These are phyloP conservation scores for Rhizopogon salebrosus DNA, from an alignment of 768 basidiomycete genomes.

Conservation along the genomic window DNA sequence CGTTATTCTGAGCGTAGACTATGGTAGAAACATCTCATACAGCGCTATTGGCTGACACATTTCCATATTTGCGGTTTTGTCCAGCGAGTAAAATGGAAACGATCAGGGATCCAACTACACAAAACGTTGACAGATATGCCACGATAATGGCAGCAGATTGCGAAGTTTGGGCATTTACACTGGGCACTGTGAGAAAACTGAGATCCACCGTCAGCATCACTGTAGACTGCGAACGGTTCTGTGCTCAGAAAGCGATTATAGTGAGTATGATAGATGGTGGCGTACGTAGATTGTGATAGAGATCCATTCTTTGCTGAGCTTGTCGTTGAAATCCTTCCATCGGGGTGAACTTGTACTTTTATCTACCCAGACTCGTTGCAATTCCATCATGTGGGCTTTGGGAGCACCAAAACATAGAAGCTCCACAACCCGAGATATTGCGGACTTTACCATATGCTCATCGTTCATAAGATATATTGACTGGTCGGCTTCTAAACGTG, in stretches of 20 bases:
- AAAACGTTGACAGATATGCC: conserved; percentile 5
- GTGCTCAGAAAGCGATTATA: not conserved
- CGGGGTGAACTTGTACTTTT: not conserved
- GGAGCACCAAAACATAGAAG: conserved; percentile 22
- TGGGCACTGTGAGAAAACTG: conserved; percentile 28
- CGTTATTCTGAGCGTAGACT: not conserved
- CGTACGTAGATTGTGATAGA: conserved; percentile 8
- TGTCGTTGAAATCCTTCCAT: conserved; percentile 19
- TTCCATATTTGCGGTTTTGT: not conserved
- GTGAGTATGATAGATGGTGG: not conserved
- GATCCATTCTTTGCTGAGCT: conserved; percentile 9
- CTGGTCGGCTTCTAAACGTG: conserved; percentile 39
- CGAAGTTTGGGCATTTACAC: conserved; percentile 16
- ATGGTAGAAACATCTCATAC: not conserved
- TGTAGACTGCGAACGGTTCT: conserved; percentile 17
- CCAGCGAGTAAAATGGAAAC: conserved; percentile 2
- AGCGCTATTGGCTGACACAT: not conserved
- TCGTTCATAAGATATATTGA: conserved; percentile 27
- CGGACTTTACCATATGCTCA: conserved; percentile 3
- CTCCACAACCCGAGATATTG: conserved; percentile 9
- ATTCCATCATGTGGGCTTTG: conserved; percentile 14
- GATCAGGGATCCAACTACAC: conserved; percentile 3
- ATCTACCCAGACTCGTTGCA: conserved; percentile 3
- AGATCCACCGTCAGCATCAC: conserved; percentile 30
- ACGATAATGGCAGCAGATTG: not conserved